phyloP scores from a whole-genome alignment of 2,329 filamentous ascomycete species.

The Onygena corvina region DNA sequence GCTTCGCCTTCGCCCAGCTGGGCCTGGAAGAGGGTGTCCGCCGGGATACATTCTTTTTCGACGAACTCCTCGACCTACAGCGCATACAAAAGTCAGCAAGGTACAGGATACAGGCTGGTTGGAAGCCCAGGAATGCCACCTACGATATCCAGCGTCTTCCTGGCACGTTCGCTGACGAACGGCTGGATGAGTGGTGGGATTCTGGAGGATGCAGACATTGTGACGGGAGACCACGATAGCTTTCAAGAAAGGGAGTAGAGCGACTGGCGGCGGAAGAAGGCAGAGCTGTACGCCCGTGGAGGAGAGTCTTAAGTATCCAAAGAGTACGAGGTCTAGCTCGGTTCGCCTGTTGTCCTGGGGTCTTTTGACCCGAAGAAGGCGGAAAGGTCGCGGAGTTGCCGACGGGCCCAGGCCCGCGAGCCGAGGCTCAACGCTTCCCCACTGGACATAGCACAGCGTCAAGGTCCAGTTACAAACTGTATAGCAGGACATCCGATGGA shows the following conservation, averaged over 20 bases:
- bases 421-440: slow-evolving; percentile 3
- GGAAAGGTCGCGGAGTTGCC: slow-evolving; percentile 3
- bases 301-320: neutral
- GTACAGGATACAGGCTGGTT: neutral
- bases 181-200: slow-evolving; percentile 48
- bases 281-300: neutral
- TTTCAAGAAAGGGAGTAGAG: too few species aligned
- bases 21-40: slow-evolving; percentile 67
- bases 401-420: neutral
- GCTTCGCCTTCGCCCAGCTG: slow-evolving; percentile 64
- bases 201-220: slow-evolving; percentile 40
- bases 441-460: too few species aligned
- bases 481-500: too few species aligned
- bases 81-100: slow-evolving; percentile 9
- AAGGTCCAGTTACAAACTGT: too few species aligned
- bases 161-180: slow-evolving; percentile 71
- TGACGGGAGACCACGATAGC: too few species aligned
- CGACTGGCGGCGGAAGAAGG: too few species aligned
- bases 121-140: slow-evolving; percentile 13
- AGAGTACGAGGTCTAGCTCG: neutral
- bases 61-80: slow-evolving; percentile 79
- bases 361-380: neutral
- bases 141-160: slow-evolving; percentile 67
- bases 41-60: slow-evolving; percentile 83
- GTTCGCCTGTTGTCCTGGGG: neutral